Percentiles rank a stretch among this genome's conserved stretches.
These are phyloP conservation scores for Schizophyllum commune DNA, from an alignment of 1,284 basidiomycete genomes.

Conservation along the genomic window DNA sequence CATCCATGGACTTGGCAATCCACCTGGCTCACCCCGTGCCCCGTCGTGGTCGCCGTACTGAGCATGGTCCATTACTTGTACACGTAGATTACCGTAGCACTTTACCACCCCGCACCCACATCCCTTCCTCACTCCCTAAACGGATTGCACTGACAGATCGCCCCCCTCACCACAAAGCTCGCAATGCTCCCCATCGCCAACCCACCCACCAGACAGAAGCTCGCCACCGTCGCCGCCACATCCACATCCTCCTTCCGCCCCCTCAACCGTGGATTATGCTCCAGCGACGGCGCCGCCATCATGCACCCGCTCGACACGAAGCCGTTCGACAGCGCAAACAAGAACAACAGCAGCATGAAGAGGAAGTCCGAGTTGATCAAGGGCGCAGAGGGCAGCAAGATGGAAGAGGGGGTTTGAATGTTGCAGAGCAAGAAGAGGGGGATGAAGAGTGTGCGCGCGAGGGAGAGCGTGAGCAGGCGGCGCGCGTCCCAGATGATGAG, in stretches of 20 bases:
- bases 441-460: constrained; percentile 71
- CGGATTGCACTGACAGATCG: constrained; percentile 68
- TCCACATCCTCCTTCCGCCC: constrained; percentile 71
- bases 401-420: constrained; percentile 39
- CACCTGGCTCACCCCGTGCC: no score
- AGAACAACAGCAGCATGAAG: constrained; percentile 67
- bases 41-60: background rate
- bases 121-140: constrained; percentile 27
- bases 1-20: no score
- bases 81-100: background rate
- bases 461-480: constrained; percentile 53
- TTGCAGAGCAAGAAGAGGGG: constrained; percentile 84
- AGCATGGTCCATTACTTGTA: background rate
- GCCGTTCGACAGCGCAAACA: constrained; percentile 75
- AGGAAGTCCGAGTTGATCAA: constrained; percentile 66
- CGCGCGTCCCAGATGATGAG: constrained; percentile 62
- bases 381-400: constrained; percentile 24
- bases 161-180: constrained; percentile 70
- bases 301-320: constrained; percentile 63
- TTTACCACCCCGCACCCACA: no score
- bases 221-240: constrained; percentile 72
- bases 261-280: constrained; percentile 61
- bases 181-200: constrained; percentile 65
- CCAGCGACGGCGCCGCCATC: constrained; percentile 65
- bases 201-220: constrained; percentile 74